These are phyloP conservation scores for Colletotrichum liriopes DNA, from an alignment of 2,329 filamentous ascomycete genomes.

Conservation along the genomic window DNA sequence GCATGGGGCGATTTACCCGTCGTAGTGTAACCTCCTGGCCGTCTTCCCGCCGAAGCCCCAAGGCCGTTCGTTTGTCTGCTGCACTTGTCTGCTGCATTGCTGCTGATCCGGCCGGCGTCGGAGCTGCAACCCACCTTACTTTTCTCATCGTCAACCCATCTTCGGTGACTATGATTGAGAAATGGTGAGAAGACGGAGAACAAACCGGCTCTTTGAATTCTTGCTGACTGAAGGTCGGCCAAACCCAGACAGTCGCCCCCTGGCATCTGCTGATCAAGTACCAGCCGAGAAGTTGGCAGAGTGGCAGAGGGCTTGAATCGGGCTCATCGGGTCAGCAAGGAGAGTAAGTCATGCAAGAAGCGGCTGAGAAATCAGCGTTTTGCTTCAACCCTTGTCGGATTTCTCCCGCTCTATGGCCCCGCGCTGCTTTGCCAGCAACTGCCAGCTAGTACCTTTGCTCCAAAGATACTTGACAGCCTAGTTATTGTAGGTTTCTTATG, in stretches of 20 bases:
- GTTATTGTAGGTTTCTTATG: not conserved
- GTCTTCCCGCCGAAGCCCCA: not conserved
- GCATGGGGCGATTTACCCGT: not conserved
- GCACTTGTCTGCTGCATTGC: not conserved
- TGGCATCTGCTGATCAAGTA: not conserved
- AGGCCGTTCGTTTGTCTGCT: not conserved
- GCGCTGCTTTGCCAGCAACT: not conserved
- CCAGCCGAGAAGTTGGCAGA: not conserved
- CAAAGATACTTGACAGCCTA: not conserved
- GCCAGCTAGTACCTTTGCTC: not conserved
- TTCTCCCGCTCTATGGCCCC: not conserved
- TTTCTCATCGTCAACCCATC: not conserved
- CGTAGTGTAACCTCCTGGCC: not conserved
- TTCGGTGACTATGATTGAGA: not conserved
- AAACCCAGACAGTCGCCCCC: not conserved
- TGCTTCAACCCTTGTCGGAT: not conserved
- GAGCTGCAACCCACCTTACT: not conserved
- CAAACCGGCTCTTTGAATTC: not conserved
- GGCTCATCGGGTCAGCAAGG: not conserved
- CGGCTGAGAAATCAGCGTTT: not conserved
- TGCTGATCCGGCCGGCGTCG: constrained; percentile 19
- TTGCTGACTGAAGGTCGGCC: not conserved
- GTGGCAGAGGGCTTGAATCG: not conserved
- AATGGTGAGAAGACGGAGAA: not conserved
- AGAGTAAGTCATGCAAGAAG: constrained; percentile 7